Percentiles rank a stretch among this genome's conserved stretches.
Evolutionary conservation across 306 rosid species (phyloP).

Genomic region (Adenanthera pavonina): DNA sequence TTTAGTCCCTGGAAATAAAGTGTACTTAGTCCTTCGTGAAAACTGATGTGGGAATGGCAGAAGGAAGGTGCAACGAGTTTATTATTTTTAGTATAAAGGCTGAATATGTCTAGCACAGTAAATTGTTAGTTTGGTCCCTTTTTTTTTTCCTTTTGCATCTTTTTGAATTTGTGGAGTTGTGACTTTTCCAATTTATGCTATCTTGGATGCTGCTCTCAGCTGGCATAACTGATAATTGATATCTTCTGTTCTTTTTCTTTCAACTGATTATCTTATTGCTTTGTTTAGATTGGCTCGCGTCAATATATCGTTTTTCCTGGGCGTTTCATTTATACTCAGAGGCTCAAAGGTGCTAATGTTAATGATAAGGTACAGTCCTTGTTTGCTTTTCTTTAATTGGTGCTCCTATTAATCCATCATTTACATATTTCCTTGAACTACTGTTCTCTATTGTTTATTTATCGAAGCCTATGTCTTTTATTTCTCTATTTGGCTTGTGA

Average conservation of each 20-base stretch:
- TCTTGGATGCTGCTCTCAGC: neutral
- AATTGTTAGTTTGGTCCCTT: neutral
- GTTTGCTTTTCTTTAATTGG: constrained; percentile 12
- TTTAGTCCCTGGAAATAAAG: neutral
- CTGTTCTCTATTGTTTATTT: constrained; percentile 1
- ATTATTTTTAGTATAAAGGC: neutral
- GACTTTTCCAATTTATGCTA: neutral
- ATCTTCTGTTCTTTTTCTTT: constrained; percentile 30
- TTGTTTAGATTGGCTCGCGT: constrained; percentile 76
- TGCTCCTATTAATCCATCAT: constrained; percentile 3
- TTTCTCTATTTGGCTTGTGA: constrained; percentile 12
- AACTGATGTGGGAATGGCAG: neutral
- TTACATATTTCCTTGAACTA: constrained; percentile 7
- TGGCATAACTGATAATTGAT: neutral
- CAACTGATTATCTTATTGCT: constrained; percentile 14
- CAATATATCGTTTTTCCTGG: constrained; percentile 97
- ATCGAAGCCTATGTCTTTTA: neutral
- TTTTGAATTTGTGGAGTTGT: neutral
- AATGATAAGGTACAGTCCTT: constrained; percentile 74
- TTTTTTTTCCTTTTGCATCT: neutral
- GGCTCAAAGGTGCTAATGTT: constrained; percentile 82
- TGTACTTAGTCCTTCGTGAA: neutral
- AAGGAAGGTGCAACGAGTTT: neutral
- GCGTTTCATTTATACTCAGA: constrained; percentile 74
- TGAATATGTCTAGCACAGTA: neutral